Percentiles rank a stretch among this genome's conserved stretches.
Evolutionary conservation across 306 rosid species (phyloP).

Genomic region (Abrus precatorius): DNA sequence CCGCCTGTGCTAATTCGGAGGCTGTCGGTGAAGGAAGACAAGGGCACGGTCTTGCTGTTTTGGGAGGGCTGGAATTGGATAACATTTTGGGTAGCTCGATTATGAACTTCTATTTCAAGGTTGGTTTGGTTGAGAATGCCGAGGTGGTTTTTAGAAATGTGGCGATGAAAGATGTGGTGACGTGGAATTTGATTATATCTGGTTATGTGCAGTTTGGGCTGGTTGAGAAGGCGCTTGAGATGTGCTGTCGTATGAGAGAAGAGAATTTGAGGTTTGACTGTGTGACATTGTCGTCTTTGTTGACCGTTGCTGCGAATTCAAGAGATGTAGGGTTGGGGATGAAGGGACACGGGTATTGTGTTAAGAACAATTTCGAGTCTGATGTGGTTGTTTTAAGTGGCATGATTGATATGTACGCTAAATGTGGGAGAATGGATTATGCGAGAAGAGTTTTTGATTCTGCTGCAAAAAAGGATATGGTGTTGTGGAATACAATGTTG

Average conservation of each 20-base stretch:
- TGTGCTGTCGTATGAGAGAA: conserved; percentile 63
- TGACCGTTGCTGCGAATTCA: conserved; percentile 70
- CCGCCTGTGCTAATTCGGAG: conserved; percentile 74
- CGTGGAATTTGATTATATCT: conserved; percentile 84
- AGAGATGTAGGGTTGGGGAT: conserved; percentile 63
- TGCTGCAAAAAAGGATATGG: conserved; percentile 61
- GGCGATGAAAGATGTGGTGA: conserved; percentile 69
- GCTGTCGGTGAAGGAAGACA: conserved; percentile 74
- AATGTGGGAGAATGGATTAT: conserved; percentile 65
- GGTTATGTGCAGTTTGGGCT: conserved; percentile 67
- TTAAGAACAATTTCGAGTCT: conserved; percentile 68
- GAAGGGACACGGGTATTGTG: conserved; percentile 75
- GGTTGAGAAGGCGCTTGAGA: conserved; percentile 65
- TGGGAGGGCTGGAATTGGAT: conserved; percentile 65
- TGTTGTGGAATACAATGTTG: conserved; percentile 84
- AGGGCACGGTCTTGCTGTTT: conserved; percentile 72
- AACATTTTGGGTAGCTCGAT: conserved; percentile 78
- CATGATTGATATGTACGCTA: conserved; percentile 77
- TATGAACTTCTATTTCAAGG: conserved; percentile 81
- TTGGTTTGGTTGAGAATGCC: conserved; percentile 75
- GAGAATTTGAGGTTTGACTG: conserved; percentile 75
- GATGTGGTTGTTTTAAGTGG: conserved; percentile 71
- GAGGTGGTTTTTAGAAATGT: conserved; percentile 64
- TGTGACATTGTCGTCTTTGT: conserved; percentile 73
- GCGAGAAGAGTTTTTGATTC: conserved; percentile 68